Evolutionary conservation across 495 filamentous ascomycete genomes (phyloP), one percentile per base, ranked within the genome.

Genomic region (Diplogelasinospora grovesii): DNA sequence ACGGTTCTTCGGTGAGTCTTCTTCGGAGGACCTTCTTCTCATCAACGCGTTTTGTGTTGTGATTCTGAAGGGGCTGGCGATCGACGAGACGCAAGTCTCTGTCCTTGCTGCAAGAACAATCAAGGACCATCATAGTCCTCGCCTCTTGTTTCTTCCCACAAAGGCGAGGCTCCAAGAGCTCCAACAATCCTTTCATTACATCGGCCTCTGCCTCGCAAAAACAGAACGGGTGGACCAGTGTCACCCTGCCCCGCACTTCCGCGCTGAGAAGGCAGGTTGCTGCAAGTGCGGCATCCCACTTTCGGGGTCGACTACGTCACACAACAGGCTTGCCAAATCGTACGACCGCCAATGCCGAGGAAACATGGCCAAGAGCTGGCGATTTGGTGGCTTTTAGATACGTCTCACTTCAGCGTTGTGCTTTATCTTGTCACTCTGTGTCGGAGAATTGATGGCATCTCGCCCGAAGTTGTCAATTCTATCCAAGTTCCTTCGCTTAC

Each of bases 101-200:
- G 4, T 23, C 8, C 5, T 2, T 37, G 57, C 52, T 74, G 70
- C 69, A 57, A 74, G 58, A 74, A 19, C 40, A 54, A 68, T 38
- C 33, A 9, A 38, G 70, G 66, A 60, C 69, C 69, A 65, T 74
- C 70, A 74, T 74, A 74, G 70, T 74, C 70, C 70, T 51, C 56
- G 63, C 57, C 66, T 59, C 60, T 41, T 28, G 46, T 7, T 14
- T 36, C 14, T 16, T 32, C 16, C 22, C 35, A 70, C 68, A 54
- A 59, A 53, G 64, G 65, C 62, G 69, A 61, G 70, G 70, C 70
- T 74, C 70, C 70, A 54, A 64, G 66, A 47, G 69, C 50, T 71
- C 69, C 70, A 51, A 74, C 70, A 74, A 66, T 38, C 48, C n/a
- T 7, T 33, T 22, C n/a, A 24, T 20, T 36, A 8, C 11, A 25